Conservation (phyloP, 2,329 filamentous ascomycete species). For the Monosporascus sp. region DNA sequence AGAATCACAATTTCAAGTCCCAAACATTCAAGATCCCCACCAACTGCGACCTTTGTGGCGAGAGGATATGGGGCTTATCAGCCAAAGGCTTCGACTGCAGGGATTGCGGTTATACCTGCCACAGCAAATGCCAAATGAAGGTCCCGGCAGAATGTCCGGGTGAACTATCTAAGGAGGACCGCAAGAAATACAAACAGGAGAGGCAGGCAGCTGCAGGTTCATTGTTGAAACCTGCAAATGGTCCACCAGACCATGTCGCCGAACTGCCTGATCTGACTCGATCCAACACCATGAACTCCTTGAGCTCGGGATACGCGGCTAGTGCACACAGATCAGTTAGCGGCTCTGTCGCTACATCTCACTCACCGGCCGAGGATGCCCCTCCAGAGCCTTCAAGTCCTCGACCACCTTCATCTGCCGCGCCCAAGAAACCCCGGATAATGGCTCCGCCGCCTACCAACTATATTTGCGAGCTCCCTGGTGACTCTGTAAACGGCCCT, state of each 20-base stretch:
- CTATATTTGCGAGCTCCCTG: conserved; percentile 66
- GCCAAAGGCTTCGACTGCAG: conserved; percentile 95
- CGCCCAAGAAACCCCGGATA: conserved; percentile 59
- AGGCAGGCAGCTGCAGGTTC: conserved; percentile 74
- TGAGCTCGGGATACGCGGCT: conserved; percentile 82
- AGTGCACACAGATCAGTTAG: conserved; percentile 73
- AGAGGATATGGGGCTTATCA: conserved; percentile 93
- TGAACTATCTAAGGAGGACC: conserved; percentile 88
- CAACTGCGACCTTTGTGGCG: conserved; percentile 94
- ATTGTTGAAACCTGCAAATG: conserved; percentile 42
- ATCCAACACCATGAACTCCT: conserved; percentile 82
- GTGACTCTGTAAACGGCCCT: conserved; percentile 41
- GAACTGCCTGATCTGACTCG: conserved; percentile 66
- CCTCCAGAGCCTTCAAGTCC: conserved; percentile 37
- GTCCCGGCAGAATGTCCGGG: conserved; percentile 93
- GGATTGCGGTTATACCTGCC: conserved; percentile 96
- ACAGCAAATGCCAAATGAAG: conserved; percentile 99
- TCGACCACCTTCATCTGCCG: conserved; percentile 40
- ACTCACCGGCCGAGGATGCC: conserved; percentile 47
- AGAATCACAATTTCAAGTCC: conserved; percentile 97
- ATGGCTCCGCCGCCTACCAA: conserved; percentile 81
- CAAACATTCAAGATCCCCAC: conserved; percentile 99
- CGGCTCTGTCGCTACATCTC: conserved; percentile 38
- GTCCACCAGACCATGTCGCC: conserved; percentile 44
- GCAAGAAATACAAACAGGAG: conserved; percentile 85